Evolutionary conservation across 441 rosid species (phyloP).

Genomic region (Euphorbia corollata): DNA sequence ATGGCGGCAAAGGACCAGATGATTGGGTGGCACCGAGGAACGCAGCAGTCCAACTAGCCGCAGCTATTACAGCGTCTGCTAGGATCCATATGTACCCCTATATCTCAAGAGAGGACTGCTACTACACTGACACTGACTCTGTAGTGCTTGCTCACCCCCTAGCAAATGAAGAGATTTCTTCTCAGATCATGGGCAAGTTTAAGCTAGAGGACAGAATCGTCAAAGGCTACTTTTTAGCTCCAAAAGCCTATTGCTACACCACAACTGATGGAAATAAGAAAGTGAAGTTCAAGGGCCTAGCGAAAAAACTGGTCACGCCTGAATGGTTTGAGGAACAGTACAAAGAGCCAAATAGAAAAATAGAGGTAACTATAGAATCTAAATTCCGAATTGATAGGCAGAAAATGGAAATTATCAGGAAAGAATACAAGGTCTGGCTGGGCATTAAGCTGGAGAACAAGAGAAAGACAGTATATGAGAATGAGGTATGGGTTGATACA

Average conservation of each 20-base stretch:
- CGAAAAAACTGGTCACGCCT: too few species aligned
- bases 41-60: neutral
- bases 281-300: too few species aligned
- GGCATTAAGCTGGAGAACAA: too few species aligned
- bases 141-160: too few species aligned
- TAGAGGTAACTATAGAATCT: too few species aligned
- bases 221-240: neutral
- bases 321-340: too few species aligned
- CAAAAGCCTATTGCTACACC: neutral
- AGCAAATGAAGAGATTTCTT: neutral
- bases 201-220: neutral
- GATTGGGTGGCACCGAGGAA: neutral
- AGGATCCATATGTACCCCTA: neutral
- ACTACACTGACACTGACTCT: neutral
- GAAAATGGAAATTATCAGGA: too few species aligned
- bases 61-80: neutral
- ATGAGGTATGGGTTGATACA: too few species aligned
- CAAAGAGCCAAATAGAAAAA: too few species aligned
- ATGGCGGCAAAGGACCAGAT: neutral
- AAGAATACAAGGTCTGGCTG: too few species aligned
- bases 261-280: neutral
- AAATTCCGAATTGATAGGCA: too few species aligned
- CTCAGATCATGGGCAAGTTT: neutral
- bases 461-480: too few species aligned
- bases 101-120: neutral